Percentiles rank a stretch among this genome's conserved stretches.
These are phyloP conservation scores for Populus tremula DNA, from an alignment of 345 rosid genomes.

Conservation along the genomic window DNA sequence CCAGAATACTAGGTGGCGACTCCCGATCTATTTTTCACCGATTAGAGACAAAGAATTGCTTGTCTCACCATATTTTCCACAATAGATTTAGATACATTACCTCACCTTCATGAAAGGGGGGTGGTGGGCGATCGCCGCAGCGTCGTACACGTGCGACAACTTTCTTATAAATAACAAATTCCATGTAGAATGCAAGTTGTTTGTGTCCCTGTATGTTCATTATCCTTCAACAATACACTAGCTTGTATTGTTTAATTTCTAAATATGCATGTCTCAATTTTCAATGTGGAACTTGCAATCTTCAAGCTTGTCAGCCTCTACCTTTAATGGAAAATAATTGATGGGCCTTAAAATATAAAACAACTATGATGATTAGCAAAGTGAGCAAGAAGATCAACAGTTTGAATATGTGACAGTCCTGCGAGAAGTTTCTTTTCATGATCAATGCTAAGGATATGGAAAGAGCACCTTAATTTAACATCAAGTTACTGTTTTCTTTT, in stretches of 20 bases:
- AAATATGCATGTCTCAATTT: neutral
- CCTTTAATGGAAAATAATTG: neutral
- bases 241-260: neutral
- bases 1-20: too few relatives aligned
- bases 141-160: too few relatives aligned
- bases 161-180: too few relatives aligned
- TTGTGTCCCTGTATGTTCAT: neutral
- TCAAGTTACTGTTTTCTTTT: neutral
- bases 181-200: neutral
- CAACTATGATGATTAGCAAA: neutral
- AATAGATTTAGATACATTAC: too few relatives aligned
- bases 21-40: too few relatives aligned
- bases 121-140: too few relatives aligned
- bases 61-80: too few relatives aligned
- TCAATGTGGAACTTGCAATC: neutral
- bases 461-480: neutral
- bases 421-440: neutral
- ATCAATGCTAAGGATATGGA: neutral
- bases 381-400: neutral
- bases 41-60: too few relatives aligned
- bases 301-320: neutral
- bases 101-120: too few relatives aligned
- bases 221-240: neutral
- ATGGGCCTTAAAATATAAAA: neutral
- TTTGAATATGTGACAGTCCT: neutral